Evolutionary conservation across 331 rosid genomes (phyloP).

Genomic region (Spiraea crenata): DNA sequence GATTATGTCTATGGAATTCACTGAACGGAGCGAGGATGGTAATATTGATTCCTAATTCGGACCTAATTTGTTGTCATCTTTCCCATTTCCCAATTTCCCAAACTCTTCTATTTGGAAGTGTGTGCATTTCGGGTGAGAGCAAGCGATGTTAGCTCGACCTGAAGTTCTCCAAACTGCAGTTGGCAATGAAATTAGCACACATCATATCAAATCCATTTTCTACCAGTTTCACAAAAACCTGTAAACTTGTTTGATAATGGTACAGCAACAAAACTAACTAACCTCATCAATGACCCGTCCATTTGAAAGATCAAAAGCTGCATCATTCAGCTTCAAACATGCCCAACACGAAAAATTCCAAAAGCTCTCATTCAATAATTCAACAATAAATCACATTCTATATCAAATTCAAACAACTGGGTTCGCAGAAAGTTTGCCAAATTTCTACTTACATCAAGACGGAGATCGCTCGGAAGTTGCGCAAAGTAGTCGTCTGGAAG

Average conservation of each 20-base stretch:
- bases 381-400: not conserved
- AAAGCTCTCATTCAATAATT: not conserved
- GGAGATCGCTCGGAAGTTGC: slow-evolving; percentile 78
- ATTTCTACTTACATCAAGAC: slow-evolving; percentile 61
- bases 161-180: slow-evolving; percentile 87
- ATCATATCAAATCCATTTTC: slow-evolving; percentile 13
- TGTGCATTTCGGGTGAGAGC: too few species aligned
- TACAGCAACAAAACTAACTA: slow-evolving; percentile 19
- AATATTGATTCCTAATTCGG: too few species aligned
- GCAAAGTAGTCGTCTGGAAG: slow-evolving; percentile 76
- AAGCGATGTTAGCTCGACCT: too few species aligned
- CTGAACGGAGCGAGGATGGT: too few species aligned
- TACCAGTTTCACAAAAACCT: too few species aligned
- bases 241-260: not conserved
- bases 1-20: too few species aligned
- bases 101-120: too few species aligned
- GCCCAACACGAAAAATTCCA: slow-evolving; percentile 12
- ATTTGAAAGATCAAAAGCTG: slow-evolving; percentile 90
- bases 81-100: too few species aligned
- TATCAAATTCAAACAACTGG: not conserved
- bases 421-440: not conserved
- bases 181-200: slow-evolving; percentile 24
- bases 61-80: too few species aligned
- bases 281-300: slow-evolving; percentile 82
- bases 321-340: slow-evolving; percentile 72